These are phyloP conservation scores for Geranium incanum DNA, from an alignment of 441 rosid genomes.

Conservation along the genomic window DNA sequence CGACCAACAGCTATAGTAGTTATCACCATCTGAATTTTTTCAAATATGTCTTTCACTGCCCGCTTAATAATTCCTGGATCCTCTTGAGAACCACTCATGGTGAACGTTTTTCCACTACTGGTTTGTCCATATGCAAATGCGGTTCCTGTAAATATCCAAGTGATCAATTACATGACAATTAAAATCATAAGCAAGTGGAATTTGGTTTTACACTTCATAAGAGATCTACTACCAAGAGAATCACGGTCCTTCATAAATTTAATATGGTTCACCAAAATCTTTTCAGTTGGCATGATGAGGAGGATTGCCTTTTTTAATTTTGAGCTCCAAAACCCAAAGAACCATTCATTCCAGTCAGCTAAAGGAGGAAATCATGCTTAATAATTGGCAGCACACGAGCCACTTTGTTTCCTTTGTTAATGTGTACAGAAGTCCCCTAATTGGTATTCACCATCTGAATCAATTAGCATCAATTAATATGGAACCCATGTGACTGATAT, in stretches of 20 bases:
- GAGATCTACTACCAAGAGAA: not conserved
- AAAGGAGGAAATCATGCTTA: not conserved
- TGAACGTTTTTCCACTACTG: conserved; percentile 92
- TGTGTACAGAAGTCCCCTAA: not conserved
- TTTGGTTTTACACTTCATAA: not conserved
- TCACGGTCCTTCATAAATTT: not conserved
- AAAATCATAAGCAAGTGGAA: too few relatives aligned
- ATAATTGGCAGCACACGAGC: not conserved
- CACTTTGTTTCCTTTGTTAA: not conserved
- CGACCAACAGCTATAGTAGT: not conserved
- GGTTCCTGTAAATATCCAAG: conserved; percentile 40
- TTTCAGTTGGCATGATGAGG: not conserved
- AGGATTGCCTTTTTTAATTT: not conserved
- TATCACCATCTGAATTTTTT: conserved; percentile 42
- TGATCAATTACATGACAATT: not conserved
- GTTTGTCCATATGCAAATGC: conserved; percentile 97
- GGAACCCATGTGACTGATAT: not conserved
- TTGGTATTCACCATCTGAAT: not conserved
- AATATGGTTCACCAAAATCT: not conserved
- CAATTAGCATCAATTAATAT: not conserved
- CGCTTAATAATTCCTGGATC: conserved; percentile 74
- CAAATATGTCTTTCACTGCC: conserved; percentile 64
- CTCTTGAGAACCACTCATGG: conserved; percentile 72
- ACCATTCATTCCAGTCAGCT: not conserved
- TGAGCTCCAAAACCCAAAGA: not conserved